Conservation (phyloP, 177 flowering plant genomes). For the Vitis hybrid region DNA sequence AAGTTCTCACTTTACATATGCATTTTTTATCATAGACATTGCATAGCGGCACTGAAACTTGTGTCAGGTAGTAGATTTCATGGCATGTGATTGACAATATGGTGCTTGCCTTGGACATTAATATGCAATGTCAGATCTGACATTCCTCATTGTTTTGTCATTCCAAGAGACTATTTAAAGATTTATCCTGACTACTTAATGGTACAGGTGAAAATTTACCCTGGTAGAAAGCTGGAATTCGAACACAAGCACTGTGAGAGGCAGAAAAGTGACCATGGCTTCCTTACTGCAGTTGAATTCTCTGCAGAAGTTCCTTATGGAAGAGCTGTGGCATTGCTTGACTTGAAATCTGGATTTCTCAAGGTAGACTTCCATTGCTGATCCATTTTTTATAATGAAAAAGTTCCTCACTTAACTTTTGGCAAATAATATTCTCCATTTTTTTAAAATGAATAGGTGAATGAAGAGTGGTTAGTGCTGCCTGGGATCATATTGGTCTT, state of each 20-base stretch:
- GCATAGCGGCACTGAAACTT: too few relatives aligned
- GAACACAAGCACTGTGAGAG: constrained; percentile 47
- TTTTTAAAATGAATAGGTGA: constrained; percentile 41
- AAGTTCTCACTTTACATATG: too few relatives aligned
- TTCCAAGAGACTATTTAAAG: too few relatives aligned
- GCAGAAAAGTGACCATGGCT: constrained; percentile 48
- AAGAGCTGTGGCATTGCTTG: constrained; percentile 67
- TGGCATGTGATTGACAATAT: too few relatives aligned
- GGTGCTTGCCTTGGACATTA: too few relatives aligned
- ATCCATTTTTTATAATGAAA: background rate
- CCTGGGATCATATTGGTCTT: constrained; percentile 53
- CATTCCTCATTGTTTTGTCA: too few relatives aligned
- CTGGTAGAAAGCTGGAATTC: constrained; percentile 78
- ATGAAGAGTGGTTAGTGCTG: constrained; percentile 64
- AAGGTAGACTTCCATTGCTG: constrained; percentile 36
- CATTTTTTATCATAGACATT: too few relatives aligned
- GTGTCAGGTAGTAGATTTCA: too few relatives aligned
- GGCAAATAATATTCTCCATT: background rate
- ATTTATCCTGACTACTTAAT: background rate
- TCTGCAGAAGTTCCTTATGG: constrained; percentile 82
- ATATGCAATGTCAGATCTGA: too few relatives aligned
- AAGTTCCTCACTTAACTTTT: background rate
- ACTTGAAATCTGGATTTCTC: constrained; percentile 64
- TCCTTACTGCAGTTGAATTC: constrained; percentile 73
- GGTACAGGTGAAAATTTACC: constrained; percentile 63